These are phyloP conservation scores for Yamagishiella unicocca DNA, from an alignment of 139 green algal genomes.

Conservation along the genomic window DNA sequence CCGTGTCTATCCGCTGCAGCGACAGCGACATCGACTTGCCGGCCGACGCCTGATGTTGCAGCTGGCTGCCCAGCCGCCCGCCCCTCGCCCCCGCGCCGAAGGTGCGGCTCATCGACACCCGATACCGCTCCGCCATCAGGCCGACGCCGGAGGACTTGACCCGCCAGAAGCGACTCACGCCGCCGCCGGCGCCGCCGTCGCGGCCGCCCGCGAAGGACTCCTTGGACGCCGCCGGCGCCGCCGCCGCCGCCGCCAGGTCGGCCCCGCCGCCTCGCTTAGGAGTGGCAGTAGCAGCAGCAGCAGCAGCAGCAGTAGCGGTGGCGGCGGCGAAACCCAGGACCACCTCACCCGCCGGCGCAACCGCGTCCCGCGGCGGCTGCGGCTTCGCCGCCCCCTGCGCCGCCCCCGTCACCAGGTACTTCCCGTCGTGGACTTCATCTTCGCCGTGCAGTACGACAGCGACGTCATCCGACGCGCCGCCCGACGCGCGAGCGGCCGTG, in stretches of 20 bases:
- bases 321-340: not conserved
- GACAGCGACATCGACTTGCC: not conserved
- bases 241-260: not conserved
- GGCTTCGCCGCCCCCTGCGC: not conserved
- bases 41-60: not conserved
- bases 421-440: not conserved
- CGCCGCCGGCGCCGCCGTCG: not conserved
- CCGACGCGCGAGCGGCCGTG: too few relatives aligned
- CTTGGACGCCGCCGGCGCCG: not conserved
- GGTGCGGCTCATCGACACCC: slow-evolving; percentile 8
- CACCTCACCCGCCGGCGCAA: not conserved
- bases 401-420: not conserved
- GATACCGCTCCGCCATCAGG: not conserved
- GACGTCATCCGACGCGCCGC: not conserved
- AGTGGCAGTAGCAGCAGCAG: not conserved
- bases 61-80: not conserved
- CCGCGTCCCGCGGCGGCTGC: not conserved
- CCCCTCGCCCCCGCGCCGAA: not conserved
- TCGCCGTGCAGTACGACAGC: not conserved
- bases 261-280: not conserved
- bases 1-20: not conserved
- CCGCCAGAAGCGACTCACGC: not conserved
- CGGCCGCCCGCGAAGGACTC: too few relatives aligned
- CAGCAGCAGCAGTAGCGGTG: not conserved
- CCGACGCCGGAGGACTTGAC: not conserved